Evolutionary conservation across 2,329 filamentous ascomycete genomes (phyloP), one percentile per base, ranked within the genome.

Genomic region (Exophiala calicioides): DNA sequence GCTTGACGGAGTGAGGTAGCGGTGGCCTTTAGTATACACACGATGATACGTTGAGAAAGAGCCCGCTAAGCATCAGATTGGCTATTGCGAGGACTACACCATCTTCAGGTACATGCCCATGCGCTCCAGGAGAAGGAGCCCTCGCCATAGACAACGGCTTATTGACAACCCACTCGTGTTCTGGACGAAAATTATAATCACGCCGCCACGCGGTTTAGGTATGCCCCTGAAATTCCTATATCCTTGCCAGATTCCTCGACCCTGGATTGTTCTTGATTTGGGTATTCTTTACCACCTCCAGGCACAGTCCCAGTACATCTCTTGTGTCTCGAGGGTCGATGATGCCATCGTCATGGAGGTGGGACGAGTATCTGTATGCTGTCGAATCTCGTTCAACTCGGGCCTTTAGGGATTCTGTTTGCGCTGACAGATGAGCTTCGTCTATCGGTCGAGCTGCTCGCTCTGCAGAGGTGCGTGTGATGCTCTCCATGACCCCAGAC

Each of bases 271-370:
- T 64, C 20, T 59, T 47, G 4, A 66, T 53, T 4, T 46, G 44
- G 7, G 55, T 48, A 32, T 58, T 35, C 10, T 46, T 53, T 10
- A 68, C 65, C 16, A 66, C 54, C 35, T 68, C 65, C 31, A 69
- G 49, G 52, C 65, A 67, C 59, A 69, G 63, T 3, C 63, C 66
- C 21, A 68, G 45, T 18, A 69, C 61, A 46, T 68, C 64, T 9
- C 66, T 52, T 6, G 66, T 68, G 55, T 68, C 66, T 15, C 65
- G 53, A 4, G 66, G 66, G 47, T 69, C 65, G 45, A 69, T 68
- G 26, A 68, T 59, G 3, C 65, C 66, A 50, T 69, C 66, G 49
- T 69, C 65, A 15, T 66, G 54, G 29, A 66, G 27, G 40, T 58
- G 50, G 3, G 61, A 60, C 23, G 61, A 65, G 66, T 23, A 52